Evolutionary conservation across 2,329 filamentous ascomycete genomes (phyloP), one percentile per base, ranked within the genome.

Genomic region (Hymenoscyphus scutula): DNA sequence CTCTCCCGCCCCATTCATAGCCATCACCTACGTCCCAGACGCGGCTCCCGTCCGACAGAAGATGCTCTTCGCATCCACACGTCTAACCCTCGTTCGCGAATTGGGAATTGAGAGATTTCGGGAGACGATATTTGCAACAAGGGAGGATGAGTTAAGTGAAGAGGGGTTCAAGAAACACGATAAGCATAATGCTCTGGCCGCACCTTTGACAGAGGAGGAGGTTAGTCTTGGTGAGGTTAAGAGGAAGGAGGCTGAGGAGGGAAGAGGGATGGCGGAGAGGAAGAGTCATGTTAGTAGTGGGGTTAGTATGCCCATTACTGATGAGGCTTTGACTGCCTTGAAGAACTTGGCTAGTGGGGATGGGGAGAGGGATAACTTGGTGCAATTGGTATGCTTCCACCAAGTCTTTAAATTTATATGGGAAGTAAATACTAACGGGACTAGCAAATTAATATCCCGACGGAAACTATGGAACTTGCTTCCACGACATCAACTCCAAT

Each of bases 1-100:
- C n/a, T 67, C 73, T 19, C 65, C 67, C 11, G 71, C 72, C 0
- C 72, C 72, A 2, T 86, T 92, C 67, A 77, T 89, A 29, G 89
- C 88, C 54, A 79, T 93, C 38, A 92, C 90, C 38, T 95, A 92
- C 75, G 86, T 95, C 5, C 91, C 91, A 29, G 89, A 94, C 75
- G 74, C 84, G 0, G 91, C 91, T 45, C 89, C 88, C 30, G 90
- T 95, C 62, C 87, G 91, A 45, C 89, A 92, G 74, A 95, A 95
- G 81, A 95, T 91, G 88, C 83, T 95, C 25, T 93, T 94, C 75
- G 90, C 91, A 5, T 85, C 87, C 27, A 93, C 91, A 30, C 84
- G 90, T 10, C 80, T 93, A 69, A 90, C 90, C 0, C 81, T 95
- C 1, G 84, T 89, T 57, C 84, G 90, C 51, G 90, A 94, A 76